These are phyloP conservation scores for Phytopythium mirpurense DNA, from an alignment of 352 stramenopile genomes.

Conservation along the genomic window DNA sequence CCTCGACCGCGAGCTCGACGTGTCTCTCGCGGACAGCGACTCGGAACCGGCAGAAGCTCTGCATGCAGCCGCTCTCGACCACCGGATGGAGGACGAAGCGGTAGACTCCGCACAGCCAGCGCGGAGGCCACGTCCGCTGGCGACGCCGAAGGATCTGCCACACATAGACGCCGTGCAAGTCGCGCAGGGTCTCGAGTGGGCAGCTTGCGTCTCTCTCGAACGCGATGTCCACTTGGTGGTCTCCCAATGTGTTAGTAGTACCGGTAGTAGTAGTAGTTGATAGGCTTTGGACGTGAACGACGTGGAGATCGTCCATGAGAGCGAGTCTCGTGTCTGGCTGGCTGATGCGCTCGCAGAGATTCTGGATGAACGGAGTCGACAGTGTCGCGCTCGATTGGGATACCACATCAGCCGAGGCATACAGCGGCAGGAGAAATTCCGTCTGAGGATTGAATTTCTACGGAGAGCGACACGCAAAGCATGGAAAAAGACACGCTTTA, in stretches of 20 bases:
- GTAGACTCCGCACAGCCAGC: constrained; percentile 53
- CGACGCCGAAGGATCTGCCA: constrained; percentile 24
- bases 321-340: constrained; percentile 18
- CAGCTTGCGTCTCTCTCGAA: constrained; percentile 41
- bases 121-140: constrained; percentile 9
- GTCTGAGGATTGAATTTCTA: constrained; percentile 39
- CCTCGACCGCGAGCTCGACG: constrained; percentile 39
- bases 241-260: too few relatives aligned
- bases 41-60: constrained; percentile 29
- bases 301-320: constrained; percentile 24
- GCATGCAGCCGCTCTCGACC: constrained; percentile 25
- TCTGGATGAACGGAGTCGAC: constrained; percentile 19
- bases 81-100: constrained; percentile 46
- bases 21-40: constrained; percentile 20
- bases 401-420: constrained; percentile 28
- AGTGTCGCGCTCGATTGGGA: constrained; percentile 20
- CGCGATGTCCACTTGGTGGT: constrained; percentile 10
- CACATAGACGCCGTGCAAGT: constrained; percentile 27
- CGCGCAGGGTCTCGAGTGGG: constrained; percentile 18
- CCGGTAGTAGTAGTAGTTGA: too few relatives aligned
- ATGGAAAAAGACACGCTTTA: not conserved
- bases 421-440: constrained; percentile 50
- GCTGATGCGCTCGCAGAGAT: constrained; percentile 18
- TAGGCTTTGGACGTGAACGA: constrained; percentile 25
- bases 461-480: too few relatives aligned